These are phyloP conservation scores for Aspergillus wentii DNA, from an alignment of 495 filamentous ascomycete genomes.

Conservation along the genomic window DNA sequence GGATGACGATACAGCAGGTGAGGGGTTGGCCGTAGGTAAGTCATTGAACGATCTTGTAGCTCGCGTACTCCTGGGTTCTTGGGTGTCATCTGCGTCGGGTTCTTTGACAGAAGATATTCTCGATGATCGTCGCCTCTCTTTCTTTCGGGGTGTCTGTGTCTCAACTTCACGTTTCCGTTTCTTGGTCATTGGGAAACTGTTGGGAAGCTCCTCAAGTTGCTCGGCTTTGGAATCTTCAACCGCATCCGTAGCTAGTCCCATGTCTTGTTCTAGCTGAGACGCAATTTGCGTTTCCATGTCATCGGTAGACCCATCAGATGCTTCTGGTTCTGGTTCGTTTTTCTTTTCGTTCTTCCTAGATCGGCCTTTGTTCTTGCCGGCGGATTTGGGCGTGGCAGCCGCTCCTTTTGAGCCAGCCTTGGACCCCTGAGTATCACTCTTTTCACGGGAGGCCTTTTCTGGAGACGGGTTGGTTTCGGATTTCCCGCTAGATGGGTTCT, in stretches of 20 bases:
- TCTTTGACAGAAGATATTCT: constrained; percentile 20
- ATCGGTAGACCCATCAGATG: no score
- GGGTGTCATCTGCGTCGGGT: constrained; percentile 1
- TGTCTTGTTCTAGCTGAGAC: constrained; percentile 41
- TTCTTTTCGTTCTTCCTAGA: no score
- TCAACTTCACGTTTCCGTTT: constrained; percentile 37
- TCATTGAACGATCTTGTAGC: constrained; percentile 5
- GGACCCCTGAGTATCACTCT: no score
- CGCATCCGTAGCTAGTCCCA: constrained; percentile 31
- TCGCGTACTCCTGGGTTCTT: constrained; percentile 9
- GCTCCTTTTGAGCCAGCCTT: no score
- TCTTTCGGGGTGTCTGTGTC: constrained; percentile 4
- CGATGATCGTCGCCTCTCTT: constrained; percentile 28
- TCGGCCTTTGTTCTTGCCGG: no score
- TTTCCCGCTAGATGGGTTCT: constrained; percentile 5
- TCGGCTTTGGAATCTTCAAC: constrained; percentile 6
- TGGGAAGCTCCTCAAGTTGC: neutral
- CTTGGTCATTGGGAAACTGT: constrained; percentile 12
- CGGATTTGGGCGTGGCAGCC: neutral
- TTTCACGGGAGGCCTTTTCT: neutral
- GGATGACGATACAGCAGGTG: constrained; percentile 14
- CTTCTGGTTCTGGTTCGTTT: constrained; percentile 1
- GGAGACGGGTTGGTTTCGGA: no score
- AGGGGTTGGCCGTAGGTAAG: constrained; percentile 3
- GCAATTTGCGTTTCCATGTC: constrained; percentile 40